phyloP scores from a whole-genome alignment of 768 basidiomycete genomes.

The Dendrothele bispora region DNA sequence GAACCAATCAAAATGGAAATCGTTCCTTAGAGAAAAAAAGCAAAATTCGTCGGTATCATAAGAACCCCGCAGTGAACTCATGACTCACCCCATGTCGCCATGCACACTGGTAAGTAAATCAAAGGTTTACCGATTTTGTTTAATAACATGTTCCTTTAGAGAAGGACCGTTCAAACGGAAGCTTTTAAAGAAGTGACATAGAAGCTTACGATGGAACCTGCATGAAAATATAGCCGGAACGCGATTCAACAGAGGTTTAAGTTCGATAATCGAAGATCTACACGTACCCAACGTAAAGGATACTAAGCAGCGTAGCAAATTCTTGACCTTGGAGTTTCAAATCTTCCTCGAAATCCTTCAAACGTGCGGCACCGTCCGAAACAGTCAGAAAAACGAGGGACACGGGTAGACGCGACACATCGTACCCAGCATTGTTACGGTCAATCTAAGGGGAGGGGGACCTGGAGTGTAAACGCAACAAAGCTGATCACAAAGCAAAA shows the following conservation, averaged over 20 bases:
- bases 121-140: constrained; percentile 70
- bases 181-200: background rate
- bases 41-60: background rate
- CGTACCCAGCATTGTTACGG: constrained; percentile 11
- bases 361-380: constrained; percentile 58
- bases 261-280: background rate
- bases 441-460: too few relatives aligned
- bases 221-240: constrained; percentile 68
- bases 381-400: constrained; percentile 1
- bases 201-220: constrained; percentile 72
- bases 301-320: constrained; percentile 66
- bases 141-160: constrained; percentile 69
- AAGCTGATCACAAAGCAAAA: too few relatives aligned
- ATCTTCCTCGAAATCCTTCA: constrained; percentile 70
- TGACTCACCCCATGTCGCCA: constrained; percentile 35
- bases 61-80: constrained; percentile 8
- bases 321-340: constrained; percentile 62
- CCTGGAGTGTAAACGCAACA: background rate
- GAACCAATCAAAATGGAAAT: constrained; percentile 3
- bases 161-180: background rate
- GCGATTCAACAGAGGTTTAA: background rate
- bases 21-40: background rate
- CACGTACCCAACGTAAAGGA: constrained; percentile 57
- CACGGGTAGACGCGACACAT: constrained; percentile 8
- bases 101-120: constrained; percentile 63